A percentile compares a stretch with the other conserved stretches of the same genome.
Evolutionary conservation across 805 yeast species (phyloP).

Genomic region (Zygoascus flipseniorum): DNA sequence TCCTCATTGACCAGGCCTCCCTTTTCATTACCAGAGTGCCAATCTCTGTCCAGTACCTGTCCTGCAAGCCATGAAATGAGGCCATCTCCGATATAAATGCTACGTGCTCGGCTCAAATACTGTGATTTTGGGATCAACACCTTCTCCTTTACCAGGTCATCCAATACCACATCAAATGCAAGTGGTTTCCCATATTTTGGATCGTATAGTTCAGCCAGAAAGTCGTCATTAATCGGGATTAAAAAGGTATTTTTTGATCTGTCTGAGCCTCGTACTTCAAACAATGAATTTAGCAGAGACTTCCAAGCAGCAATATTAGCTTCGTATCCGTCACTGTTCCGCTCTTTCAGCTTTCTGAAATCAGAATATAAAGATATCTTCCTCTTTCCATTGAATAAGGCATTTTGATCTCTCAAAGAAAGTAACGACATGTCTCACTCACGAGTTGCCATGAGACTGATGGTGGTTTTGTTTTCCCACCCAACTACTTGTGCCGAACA

Average conservation of each 20-base stretch:
- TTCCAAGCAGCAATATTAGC: slow-evolving; percentile 45
- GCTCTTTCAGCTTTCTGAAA: slow-evolving; percentile 34
- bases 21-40: slow-evolving; percentile 17
- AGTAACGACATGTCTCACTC: background rate
- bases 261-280: slow-evolving; percentile 20
- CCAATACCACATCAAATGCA: slow-evolving; percentile 25
- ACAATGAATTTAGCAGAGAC: slow-evolving; percentile 26
- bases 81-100: slow-evolving; percentile 3
- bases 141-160: slow-evolving; percentile 21
- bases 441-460: too few species aligned
- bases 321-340: slow-evolving; percentile 41
- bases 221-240: slow-evolving; percentile 20
- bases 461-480: too few species aligned
- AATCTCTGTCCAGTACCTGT: slow-evolving; percentile 6
- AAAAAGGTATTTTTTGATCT: slow-evolving; percentile 17
- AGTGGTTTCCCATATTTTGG: slow-evolving; percentile 25
- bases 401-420: slow-evolving; percentile 16
- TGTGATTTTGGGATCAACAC: slow-evolving; percentile 20
- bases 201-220: slow-evolving; percentile 18
- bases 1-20: slow-evolving; percentile 21
- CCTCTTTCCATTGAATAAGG: slow-evolving; percentile 33
- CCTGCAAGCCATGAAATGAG: background rate
- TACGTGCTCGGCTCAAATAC: slow-evolving; percentile 9
- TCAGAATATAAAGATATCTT: slow-evolving; percentile 42
- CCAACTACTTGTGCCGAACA: too few species aligned